Percentiles rank a stretch among this genome's conserved stretches.
Conservation (phyloP, 768 basidiomycete species). For the Astraeus odoratus region DNA sequence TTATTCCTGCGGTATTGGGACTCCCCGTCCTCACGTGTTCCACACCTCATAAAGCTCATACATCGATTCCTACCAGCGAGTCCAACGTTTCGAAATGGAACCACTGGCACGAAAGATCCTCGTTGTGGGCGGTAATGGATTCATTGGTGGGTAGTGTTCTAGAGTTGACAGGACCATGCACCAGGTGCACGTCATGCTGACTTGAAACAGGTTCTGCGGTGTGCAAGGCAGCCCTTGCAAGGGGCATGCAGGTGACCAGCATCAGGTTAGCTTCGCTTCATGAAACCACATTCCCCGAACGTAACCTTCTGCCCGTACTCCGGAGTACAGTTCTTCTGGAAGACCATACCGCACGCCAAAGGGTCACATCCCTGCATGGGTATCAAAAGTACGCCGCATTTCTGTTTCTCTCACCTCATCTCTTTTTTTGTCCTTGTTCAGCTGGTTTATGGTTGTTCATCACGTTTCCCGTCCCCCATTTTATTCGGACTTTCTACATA, state of each 20-base stretch:
- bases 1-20: too few species aligned
- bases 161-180: neutral
- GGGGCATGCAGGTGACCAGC: conserved; percentile 83
- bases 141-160: conserved; percentile 74
- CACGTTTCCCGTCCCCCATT: neutral
- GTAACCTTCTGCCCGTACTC: neutral
- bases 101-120: conserved; percentile 54
- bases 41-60: neutral
- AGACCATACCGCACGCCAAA: conserved; percentile 80
- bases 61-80: neutral
- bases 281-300: neutral
- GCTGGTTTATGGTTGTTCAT: neutral
- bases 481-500: neutral
- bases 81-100: conserved; percentile 10
- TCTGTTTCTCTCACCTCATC: conserved; percentile 1
- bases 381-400: conserved; percentile 47
- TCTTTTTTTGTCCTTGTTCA: conserved; percentile 4
- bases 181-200: conserved; percentile 2
- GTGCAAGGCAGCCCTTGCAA: conserved; percentile 78
- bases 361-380: conserved; percentile 87
- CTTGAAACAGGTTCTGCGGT: conserved; percentile 74
- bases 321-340: conserved; percentile 68
- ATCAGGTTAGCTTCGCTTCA: conserved; percentile 53
- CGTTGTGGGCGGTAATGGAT: conserved; percentile 98
- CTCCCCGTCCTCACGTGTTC: too few species aligned